Conservation (phyloP, 345 rosid species). For the Toxicodendron radicans region DNA sequence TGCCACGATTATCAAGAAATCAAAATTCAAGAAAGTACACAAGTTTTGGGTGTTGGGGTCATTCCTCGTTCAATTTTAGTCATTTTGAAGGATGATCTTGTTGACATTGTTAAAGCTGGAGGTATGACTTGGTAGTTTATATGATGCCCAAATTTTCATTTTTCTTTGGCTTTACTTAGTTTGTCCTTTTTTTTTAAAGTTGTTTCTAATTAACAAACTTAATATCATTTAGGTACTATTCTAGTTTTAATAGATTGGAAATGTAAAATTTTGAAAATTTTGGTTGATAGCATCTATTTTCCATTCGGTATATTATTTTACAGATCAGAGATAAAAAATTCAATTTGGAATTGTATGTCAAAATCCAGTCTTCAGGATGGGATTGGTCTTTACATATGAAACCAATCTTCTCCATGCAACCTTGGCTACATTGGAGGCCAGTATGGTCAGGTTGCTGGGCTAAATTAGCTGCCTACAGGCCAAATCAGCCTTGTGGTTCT, state of each 20-base stretch:
- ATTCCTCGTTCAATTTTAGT: slow-evolving; percentile 88
- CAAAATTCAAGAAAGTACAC: slow-evolving; percentile 93
- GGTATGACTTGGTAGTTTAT: slow-evolving; percentile 43
- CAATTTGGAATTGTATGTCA: background rate
- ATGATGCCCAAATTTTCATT: background rate
- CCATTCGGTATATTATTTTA: background rate
- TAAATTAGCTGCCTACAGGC: background rate
- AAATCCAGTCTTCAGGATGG: background rate
- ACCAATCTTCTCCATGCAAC: background rate
- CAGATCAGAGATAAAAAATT: slow-evolving; percentile 11
- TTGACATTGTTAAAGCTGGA: slow-evolving; percentile 94
- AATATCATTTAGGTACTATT: background rate
- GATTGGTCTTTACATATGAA: background rate
- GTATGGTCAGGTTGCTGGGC: background rate
- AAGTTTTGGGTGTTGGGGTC: slow-evolving; percentile 88
- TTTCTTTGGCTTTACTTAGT: background rate
- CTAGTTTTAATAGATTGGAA: background rate
- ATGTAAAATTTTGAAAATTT: slow-evolving; percentile 1
- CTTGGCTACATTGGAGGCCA: background rate
- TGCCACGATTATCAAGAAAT: slow-evolving; percentile 95
- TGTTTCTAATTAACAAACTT: background rate
- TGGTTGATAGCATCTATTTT: background rate
- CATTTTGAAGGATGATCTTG: slow-evolving; percentile 87
- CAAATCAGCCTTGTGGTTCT: background rate
- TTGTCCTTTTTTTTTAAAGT: background rate